Conservation (phyloP, 306 rosid species). For the Gynostemma pentaphyllum region DNA sequence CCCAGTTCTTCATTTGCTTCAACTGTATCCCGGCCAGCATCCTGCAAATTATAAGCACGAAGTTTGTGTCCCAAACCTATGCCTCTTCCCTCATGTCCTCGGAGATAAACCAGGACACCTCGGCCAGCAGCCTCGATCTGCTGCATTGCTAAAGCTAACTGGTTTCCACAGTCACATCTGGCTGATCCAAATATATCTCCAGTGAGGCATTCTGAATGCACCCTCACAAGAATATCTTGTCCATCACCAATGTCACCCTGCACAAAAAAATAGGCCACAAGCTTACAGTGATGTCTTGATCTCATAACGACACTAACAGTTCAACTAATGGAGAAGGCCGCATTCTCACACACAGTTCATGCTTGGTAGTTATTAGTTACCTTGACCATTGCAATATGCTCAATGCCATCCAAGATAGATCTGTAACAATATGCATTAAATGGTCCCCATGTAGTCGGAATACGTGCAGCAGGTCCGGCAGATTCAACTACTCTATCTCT, state of each 20-base stretch:
- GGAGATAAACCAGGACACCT: constrained; percentile 83
- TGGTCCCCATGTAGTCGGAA: constrained; percentile 98
- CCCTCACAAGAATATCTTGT: constrained; percentile 79
- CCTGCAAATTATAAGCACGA: constrained; percentile 83
- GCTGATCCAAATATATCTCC: constrained; percentile 98
- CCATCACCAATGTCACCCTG: constrained; percentile 97
- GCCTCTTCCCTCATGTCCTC: constrained; percentile 96
- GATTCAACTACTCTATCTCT: constrained; percentile 59
- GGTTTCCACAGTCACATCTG: constrained; percentile 92
- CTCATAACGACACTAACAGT: background rate
- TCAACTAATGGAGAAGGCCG: background rate
- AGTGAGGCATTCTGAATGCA: constrained; percentile 92
- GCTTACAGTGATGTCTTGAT: background rate
- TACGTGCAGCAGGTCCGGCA: constrained; percentile 48
- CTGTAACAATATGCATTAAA: constrained; percentile 67
- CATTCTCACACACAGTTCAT: background rate
- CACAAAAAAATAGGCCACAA: constrained; percentile 3
- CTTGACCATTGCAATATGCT: constrained; percentile 98
- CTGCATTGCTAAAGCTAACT: constrained; percentile 81
- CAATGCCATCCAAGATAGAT: constrained; percentile 77
- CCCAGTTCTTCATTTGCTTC: constrained; percentile 96
- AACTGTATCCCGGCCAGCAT: constrained; percentile 71
- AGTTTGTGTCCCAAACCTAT: constrained; percentile 97
- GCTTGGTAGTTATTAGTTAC: constrained; percentile 21
- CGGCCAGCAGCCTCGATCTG: constrained; percentile 94